Percentiles rank a stretch among this genome's conserved stretches.
Evolutionary conservation across 768 basidiomycete genomes (phyloP).

Genomic region (Xanthoconium purpureum): DNA sequence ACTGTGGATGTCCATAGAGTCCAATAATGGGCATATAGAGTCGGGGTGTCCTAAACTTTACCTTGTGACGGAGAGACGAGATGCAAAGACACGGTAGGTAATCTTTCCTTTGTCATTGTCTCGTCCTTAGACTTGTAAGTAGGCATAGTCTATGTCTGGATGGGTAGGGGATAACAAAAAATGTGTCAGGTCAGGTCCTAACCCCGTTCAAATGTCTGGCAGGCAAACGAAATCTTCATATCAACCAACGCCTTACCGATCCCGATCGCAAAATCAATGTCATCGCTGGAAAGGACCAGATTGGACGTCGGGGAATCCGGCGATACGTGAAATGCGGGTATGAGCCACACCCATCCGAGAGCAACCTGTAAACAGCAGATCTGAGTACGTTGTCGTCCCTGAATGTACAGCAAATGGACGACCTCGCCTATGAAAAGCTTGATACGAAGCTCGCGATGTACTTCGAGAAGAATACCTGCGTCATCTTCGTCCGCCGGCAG

Average conservation of each 20-base stretch:
- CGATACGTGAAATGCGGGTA: slow-evolving; percentile 79
- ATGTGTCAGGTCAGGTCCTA: neutral
- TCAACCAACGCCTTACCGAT: slow-evolving; percentile 65
- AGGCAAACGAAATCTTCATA: slow-evolving; percentile 61
- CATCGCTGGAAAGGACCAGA: slow-evolving; percentile 52
- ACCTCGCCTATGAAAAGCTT: slow-evolving; percentile 76
- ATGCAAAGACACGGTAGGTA: too few species aligned
- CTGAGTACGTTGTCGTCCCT: neutral
- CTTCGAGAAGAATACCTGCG: slow-evolving; percentile 57
- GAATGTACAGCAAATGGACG: slow-evolving; percentile 9
- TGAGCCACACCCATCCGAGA: slow-evolving; percentile 85
- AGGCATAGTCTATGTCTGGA: too few species aligned
- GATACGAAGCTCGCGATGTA: slow-evolving; percentile 62
- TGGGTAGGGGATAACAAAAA: neutral
- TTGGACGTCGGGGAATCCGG: slow-evolving; percentile 38
- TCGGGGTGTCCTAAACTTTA: too few species aligned
- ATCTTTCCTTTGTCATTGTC: too few species aligned
- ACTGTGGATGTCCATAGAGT: too few species aligned
- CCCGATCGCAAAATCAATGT: slow-evolving; percentile 78
- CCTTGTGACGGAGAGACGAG: too few species aligned
- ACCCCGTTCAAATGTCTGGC: slow-evolving; percentile 24
- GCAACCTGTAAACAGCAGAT: slow-evolving; percentile 46
- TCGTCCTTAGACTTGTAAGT: too few species aligned
- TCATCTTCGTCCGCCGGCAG: slow-evolving; percentile 5
- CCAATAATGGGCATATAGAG: too few species aligned